These are phyloP conservation scores for Brassica nigra DNA, from an alignment of 345 rosid species.

Conservation along the genomic window DNA sequence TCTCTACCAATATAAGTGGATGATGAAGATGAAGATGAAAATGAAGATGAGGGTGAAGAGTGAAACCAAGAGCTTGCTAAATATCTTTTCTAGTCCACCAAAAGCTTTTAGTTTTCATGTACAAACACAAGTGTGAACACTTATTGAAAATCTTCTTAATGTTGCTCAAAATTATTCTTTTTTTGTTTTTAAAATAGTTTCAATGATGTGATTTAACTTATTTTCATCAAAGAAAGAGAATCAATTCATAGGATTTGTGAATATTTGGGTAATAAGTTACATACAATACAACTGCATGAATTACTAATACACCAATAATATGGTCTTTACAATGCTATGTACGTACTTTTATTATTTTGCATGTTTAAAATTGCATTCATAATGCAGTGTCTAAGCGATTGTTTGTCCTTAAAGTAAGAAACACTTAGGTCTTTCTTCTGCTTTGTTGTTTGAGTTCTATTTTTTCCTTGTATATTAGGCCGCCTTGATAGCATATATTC, in stretches of 20 bases:
- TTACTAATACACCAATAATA: background rate
- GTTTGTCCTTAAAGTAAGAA: too few species aligned
- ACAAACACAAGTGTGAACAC: background rate
- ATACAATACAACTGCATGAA: background rate
- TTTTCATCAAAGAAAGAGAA: background rate
- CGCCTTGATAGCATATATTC: too few species aligned
- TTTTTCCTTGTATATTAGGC: too few species aligned
- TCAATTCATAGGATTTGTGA: background rate
- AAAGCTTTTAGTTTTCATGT: background rate
- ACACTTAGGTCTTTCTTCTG: too few species aligned
- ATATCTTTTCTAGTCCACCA: background rate
- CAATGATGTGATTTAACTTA: background rate
- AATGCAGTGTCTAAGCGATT: too few species aligned
- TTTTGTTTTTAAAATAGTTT: background rate
- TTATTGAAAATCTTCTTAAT: background rate
- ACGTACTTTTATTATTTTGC: too few species aligned
- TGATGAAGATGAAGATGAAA: background rate
- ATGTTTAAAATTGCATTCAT: too few species aligned
- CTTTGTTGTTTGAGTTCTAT: too few species aligned
- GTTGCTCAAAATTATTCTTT: background rate
- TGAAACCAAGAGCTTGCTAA: background rate
- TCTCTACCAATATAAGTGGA: background rate
- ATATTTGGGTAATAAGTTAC: background rate
- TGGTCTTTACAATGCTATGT: too few species aligned
- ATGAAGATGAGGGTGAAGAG: background rate